Percentiles rank a stretch among this genome's conserved stretches.
Conservation (phyloP, 805 yeast genomes). For the Nakazawaea wyomingensis region DNA sequence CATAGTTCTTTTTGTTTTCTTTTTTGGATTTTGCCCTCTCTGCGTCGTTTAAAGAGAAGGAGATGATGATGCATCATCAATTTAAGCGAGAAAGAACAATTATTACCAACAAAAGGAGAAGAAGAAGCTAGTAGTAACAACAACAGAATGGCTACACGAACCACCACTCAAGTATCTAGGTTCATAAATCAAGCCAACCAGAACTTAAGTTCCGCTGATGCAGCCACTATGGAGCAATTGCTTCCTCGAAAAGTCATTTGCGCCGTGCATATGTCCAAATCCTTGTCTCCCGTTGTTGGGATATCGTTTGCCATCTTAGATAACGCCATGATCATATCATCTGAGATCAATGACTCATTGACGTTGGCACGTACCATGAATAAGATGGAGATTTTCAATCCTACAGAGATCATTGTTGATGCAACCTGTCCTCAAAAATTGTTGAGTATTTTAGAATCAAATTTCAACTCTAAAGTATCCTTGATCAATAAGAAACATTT, state of each 20-base stretch:
- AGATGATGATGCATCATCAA: too few relatives aligned
- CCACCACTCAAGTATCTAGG: background rate
- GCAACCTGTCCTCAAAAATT: slow-evolving; percentile 20
- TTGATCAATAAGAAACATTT: slow-evolving; percentile 24
- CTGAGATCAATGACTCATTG: slow-evolving; percentile 38
- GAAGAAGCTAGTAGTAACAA: too few relatives aligned
- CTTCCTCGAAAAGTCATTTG: slow-evolving; percentile 14
- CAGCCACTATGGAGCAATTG: background rate
- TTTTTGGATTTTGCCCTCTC: too few relatives aligned
- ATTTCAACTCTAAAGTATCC: slow-evolving; percentile 22
- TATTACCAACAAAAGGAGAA: too few relatives aligned
- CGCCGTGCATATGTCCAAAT: slow-evolving; percentile 20
- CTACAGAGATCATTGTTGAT: slow-evolving; percentile 32
- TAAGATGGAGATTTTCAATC: slow-evolving; percentile 29
- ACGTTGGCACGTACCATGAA: slow-evolving; percentile 41
- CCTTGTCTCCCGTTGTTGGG: slow-evolving; percentile 28
- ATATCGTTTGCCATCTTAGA: slow-evolving; percentile 32
- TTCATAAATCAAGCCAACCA: background rate
- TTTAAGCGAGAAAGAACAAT: too few relatives aligned
- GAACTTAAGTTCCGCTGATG: background rate
- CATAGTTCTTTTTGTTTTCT: background rate
- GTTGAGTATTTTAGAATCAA: slow-evolving; percentile 30
- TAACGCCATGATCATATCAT: slow-evolving; percentile 32
- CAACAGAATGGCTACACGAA: background rate
- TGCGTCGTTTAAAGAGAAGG: too few relatives aligned